A percentile compares a stretch with the other conserved stretches of the same genome.
These are phyloP conservation scores for Metschnikowia drakensbergensis DNA, from an alignment of 805 yeast genomes.

Conservation along the genomic window DNA sequence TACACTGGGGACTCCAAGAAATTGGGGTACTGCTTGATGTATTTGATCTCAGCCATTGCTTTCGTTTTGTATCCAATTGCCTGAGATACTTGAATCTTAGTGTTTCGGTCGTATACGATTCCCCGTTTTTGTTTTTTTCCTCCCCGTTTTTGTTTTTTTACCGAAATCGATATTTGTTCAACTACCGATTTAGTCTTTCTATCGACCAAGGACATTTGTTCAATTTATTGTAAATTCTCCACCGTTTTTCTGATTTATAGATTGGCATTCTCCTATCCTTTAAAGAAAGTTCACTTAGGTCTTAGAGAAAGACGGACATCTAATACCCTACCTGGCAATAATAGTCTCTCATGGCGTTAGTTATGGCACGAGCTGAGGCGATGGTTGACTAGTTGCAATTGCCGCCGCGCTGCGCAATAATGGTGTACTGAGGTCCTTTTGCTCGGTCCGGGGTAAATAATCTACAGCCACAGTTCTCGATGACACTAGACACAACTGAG, in stretches of 20 bases:
- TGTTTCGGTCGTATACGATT: background rate
- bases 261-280: too few relatives aligned
- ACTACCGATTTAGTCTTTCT: too few relatives aligned
- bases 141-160: background rate
- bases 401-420: background rate
- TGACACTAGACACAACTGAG: background rate
- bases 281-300: too few relatives aligned
- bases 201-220: too few relatives aligned
- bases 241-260: too few relatives aligned
- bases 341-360: background rate
- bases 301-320: too few relatives aligned
- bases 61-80: background rate
- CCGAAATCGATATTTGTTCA: background rate
- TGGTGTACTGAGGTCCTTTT: background rate
- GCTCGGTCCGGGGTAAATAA: background rate
- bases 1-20: background rate
- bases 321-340: too few relatives aligned
- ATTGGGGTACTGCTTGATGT: background rate
- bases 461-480: background rate
- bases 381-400: background rate
- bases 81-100: background rate
- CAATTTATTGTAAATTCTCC: too few relatives aligned
- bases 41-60: background rate
- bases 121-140: background rate
- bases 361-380: background rate